Evolutionary conservation across 2,329 filamentous ascomycete genomes (phyloP).

Genomic region (Clonostachys solani): DNA sequence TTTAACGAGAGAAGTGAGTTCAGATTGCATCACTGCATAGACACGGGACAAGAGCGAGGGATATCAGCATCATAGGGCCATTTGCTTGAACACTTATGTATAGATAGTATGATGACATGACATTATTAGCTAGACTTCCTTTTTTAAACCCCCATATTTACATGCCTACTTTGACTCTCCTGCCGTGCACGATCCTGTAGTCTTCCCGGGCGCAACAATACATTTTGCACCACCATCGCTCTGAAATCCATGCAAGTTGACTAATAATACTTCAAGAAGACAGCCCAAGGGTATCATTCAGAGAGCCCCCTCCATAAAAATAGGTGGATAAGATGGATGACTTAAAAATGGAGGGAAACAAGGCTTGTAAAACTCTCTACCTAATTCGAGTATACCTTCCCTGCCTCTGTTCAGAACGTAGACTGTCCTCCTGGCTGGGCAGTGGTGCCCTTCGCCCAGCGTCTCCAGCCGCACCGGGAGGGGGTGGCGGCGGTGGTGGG

Average conservation of each 20-base stretch:
- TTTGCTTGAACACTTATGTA: neutral
- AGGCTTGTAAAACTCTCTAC: constrained; percentile 17
- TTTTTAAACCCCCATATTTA: too few species aligned
- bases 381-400: constrained; percentile 55
- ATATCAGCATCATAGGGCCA: neutral
- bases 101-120: neutral
- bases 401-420: constrained; percentile 70
- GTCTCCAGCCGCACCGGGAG: constrained; percentile 22
- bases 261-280: neutral
- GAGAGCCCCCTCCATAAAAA: too few species aligned
- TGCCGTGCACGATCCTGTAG: neutral
- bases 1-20: neutral
- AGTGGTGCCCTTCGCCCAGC: constrained; percentile 59
- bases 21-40: neutral
- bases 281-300: neutral
- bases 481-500: constrained; percentile 29
- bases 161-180: too few species aligned
- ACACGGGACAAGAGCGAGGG: neutral
- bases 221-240: neutral
- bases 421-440: constrained; percentile 79
- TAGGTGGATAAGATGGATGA: too few species aligned
- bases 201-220: neutral
- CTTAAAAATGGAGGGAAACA: too few species aligned
- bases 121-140: constrained; percentile 3
- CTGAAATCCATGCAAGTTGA: neutral